Evolutionary conservation across 495 filamentous ascomycete genomes (phyloP), one percentile per base, ranked within the genome.

Genomic region (Bacidia gigantensis): DNA sequence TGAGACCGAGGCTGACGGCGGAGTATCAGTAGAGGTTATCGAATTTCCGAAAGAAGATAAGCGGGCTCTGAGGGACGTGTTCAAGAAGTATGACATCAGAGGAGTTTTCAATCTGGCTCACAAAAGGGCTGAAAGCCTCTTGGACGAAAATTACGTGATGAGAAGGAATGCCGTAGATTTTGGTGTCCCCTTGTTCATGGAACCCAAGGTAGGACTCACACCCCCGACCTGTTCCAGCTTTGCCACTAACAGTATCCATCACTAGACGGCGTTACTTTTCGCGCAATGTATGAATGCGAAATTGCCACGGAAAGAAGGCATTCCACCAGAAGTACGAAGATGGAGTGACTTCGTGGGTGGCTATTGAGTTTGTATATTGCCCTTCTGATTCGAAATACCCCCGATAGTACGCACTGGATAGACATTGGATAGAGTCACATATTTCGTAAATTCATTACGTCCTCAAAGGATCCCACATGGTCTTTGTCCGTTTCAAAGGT

Each of bases 101-200:
- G 93, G 93, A 56, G 85, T 89, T 47, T 98, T 98, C 78, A 98
- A 98, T 70, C 72, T 98, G 60, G 89, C 89, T 49, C 81, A 81
- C 64, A 79, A 76, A 52, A 74, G 90, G 58, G 92, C 79, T 50
- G 87, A 89, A 73, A 89, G 82, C 22, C 71, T 87, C 54, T 71
- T 86, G 49, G 92, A 98, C 64, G 88, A 90, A 57, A 90, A 97
- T 70, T 98, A 98, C 58, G 89, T 97, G 44, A 98, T 97, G 92
- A 81, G 92, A 58, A 81, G 93, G 60, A 95, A 98, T 63, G 92
- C 90, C 14, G 93, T 98, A 40, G 92, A 98, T 71, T 98, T 98
- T 66, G 89, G 89, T 51, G 89, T 97, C 21, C 92, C 92, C 35
- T 73, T 97, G 55, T 98, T 97, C 68, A 96, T 96, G 89, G 92